Evolutionary conservation across 495 filamentous ascomycete genomes (phyloP), one percentile per base, ranked within the genome.

Genomic region (Xylaria scruposa): DNA sequence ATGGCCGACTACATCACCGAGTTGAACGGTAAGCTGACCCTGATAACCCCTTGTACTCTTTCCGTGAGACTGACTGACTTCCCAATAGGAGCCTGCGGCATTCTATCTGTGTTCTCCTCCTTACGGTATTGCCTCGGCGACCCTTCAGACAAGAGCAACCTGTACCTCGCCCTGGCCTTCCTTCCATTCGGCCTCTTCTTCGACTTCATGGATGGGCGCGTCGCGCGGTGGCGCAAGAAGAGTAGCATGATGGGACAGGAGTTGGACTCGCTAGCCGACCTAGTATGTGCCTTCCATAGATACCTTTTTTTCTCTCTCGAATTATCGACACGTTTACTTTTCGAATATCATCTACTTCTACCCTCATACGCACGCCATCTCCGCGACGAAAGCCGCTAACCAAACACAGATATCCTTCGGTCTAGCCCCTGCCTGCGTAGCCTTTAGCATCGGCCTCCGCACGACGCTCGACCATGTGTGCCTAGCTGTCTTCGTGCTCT

Each of bases 201-300:
- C 81, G 96, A 99, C 80, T 97, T 97, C 78, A 94, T 98, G 90
- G 96, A 99, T 81, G 96, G 96, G 73, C 96, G 93, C 76, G 94
- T 99, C 51, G 96, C 96, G 70, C 85, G 96, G 66, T 98, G 96
- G 97, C 88, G 97, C 77, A 91, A 93, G 81, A 98, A 98, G 89
- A 94, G 93, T 72, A 95, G 92, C 68, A 84, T 98, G 77, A 98
- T 99, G 96, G 96, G 96, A 4, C 96, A 98, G 81, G 96, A 98
- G 82, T 85, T 99, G 51, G 96, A 99, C 82, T 98, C 95, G n/a
- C 85, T 99, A 51, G 96, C 96, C 51, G 96, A 99, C 81, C 79
- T 99, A 84, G 96, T 98, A 92, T 46, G 84, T 72, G 17, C 36
- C 70, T 56, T 47, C 38, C 42, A 26, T 24, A 17, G 19, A 36